Base-by-base conservation (phyloP, 805 yeast genomes). In the Teunomyces funiuensis region DNA sequence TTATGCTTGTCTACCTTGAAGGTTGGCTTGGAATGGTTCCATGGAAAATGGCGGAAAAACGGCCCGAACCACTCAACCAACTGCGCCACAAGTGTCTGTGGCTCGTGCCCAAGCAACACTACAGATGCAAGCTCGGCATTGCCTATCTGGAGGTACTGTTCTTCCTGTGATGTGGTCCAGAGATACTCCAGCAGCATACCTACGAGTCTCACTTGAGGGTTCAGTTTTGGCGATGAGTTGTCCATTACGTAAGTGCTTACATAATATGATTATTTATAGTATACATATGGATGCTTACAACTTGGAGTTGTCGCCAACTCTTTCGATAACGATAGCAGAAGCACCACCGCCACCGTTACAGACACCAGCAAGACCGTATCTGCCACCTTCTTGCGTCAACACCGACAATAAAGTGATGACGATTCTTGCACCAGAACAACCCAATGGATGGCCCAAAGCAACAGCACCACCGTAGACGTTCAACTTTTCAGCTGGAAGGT, bases 301-400 rank as follows among this genome's bases (percentile, higher is more conserved):
- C 54, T 69, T 68, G 39, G 60, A 54, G 40, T 63, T 69, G 34
- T 39, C 44, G 29, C 61, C 69, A 33, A 80, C 58, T 56, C 74
- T 80, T 73, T 90, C 96, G 56, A 93, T 79, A 47, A 93, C 88
- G 57, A 93, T 74, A 18, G 98, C 83, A 42, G 96, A 85, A 37
- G 97, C 98, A 63, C 99, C 99, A 64, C 99, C 99, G 59, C 99
- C 99, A 74, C 99, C 99, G 67, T 93, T 93, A 78, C 99, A 93
- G 61, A 93, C 84, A 65, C 88, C 97, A 57, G 97, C 97, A 52
- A 82, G 88, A 65, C 99, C 99, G 53, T 82, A 66, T 71, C 84
- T 88, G 48, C 75, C 75, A 45, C 69, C 71, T 74, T 93, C 98
- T 72, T 91, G 97, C 28, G 67, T 52, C 60, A 93, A 79, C 13